phyloP scores from a whole-genome alignment of 805 yeast species.

The Pichia manshurica region DNA sequence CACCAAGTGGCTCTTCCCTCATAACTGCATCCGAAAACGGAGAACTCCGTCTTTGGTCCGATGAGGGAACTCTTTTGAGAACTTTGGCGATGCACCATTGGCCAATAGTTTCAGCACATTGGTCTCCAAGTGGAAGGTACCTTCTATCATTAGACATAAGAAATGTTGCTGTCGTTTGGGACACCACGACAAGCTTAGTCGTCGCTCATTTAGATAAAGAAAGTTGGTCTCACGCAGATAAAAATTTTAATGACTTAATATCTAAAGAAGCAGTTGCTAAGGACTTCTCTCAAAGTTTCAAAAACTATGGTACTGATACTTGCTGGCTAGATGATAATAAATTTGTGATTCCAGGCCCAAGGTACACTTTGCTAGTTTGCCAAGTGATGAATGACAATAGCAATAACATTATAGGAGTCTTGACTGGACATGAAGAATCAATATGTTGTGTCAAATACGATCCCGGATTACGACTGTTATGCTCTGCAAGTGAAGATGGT shows the following conservation, averaged over 20 bases:
- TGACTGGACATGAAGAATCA: constrained; percentile 61
- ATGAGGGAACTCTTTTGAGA: constrained; percentile 59
- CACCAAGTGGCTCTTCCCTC: constrained; percentile 55
- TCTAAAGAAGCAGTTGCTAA: constrained; percentile 2
- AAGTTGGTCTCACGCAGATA: constrained; percentile 6
- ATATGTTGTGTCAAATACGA: constrained; percentile 55
- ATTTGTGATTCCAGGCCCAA: constrained; percentile 64
- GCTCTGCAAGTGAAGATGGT: constrained; percentile 76
- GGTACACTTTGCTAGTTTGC: constrained; percentile 50
- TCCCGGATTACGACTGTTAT: constrained; percentile 44
- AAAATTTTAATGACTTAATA: constrained; percentile 1
- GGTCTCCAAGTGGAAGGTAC: constrained; percentile 54
- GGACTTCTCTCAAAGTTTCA: not conserved
- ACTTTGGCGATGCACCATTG: constrained; percentile 47
- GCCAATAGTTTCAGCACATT: constrained; percentile 50
- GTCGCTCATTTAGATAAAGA: constrained; percentile 39
- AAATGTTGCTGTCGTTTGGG: constrained; percentile 59
- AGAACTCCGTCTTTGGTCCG: constrained; percentile 73
- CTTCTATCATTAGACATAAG: constrained; percentile 56
- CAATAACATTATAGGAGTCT: constrained; percentile 41
- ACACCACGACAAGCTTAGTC: constrained; percentile 47
- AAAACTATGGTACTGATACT: constrained; percentile 45
- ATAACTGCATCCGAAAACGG: constrained; percentile 67
- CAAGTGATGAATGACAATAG: constrained; percentile 35
- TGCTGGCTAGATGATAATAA: constrained; percentile 69